phyloP scores from a whole-genome alignment of 1,284 basidiomycete species.

The Ustilago sp. region DNA sequence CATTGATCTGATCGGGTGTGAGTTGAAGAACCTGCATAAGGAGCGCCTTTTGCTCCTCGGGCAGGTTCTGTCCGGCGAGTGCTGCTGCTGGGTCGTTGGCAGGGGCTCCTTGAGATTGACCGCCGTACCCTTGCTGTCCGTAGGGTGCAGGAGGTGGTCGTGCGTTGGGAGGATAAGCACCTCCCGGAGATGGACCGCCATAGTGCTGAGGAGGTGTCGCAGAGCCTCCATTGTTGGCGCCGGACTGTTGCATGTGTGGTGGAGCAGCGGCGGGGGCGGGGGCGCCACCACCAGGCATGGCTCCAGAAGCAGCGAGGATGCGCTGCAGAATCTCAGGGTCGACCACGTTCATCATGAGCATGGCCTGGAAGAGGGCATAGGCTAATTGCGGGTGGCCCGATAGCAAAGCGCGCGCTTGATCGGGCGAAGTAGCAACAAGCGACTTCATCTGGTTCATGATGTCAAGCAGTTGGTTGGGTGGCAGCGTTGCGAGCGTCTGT shows the following conservation, averaged over 20 bases:
- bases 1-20: constrained; percentile 87
- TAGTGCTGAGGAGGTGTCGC: constrained; percentile 50
- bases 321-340: constrained; percentile 84
- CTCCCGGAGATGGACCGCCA: constrained; percentile 19
- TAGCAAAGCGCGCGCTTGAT: constrained; percentile 85
- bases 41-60: constrained; percentile 61
- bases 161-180: constrained; percentile 17
- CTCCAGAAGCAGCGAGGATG: constrained; percentile 62
- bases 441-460: constrained; percentile 98
- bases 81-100: constrained; percentile 50
- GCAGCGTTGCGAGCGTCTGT: constrained; percentile 85
- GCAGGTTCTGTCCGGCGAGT: constrained; percentile 48
- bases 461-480: constrained; percentile 87
- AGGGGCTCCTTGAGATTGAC: constrained; percentile 26
- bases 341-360: constrained; percentile 93
- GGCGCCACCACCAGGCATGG: constrained; percentile 25
- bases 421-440: constrained; percentile 89
- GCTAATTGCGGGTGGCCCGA: constrained; percentile 89
- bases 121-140: constrained; percentile 30
- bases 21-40: constrained; percentile 81
- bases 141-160: constrained; percentile 37
- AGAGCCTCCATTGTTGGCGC: constrained; percentile 23
- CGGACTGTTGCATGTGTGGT: constrained; percentile 41
- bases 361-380: constrained; percentile 95
- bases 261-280: constrained; percentile 21